Percentiles rank a stretch among this genome's conserved stretches.
phyloP scores from a whole-genome alignment of 495 filamentous ascomycete genomes.

The Lophium mytilinum region DNA sequence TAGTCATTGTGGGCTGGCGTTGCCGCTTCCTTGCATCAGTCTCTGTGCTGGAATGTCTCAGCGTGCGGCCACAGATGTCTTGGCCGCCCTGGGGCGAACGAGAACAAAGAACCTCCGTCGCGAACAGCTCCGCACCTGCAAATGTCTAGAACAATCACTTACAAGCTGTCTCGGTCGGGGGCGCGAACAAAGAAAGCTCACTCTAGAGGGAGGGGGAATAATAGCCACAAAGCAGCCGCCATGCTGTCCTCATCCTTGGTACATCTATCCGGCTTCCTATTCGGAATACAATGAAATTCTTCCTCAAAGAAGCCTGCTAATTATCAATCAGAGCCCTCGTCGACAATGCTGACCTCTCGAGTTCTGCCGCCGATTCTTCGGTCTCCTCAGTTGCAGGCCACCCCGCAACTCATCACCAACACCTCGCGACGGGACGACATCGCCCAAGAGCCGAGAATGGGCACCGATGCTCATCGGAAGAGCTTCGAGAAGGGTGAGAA shows the following conservation, averaged over 20 bases:
- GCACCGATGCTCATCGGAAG: background rate
- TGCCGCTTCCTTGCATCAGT: constrained; percentile 23
- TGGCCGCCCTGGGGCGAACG: constrained; percentile 12
- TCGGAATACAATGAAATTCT: constrained; percentile 21
- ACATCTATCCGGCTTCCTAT: constrained; percentile 6
- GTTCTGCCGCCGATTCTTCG: constrained; percentile 17
- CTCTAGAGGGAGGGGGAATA: constrained; percentile 4
- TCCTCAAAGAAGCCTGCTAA: constrained; percentile 17
- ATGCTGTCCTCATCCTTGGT: constrained; percentile 1
- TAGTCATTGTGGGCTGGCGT: constrained; percentile 4
- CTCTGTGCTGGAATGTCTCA: constrained; percentile 23
- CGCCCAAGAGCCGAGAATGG: constrained; percentile 7
- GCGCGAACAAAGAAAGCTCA: constrained; percentile 6
- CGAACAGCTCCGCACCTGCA: constrained; percentile 11
- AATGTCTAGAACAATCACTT: constrained; percentile 21
- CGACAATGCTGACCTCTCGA: constrained; percentile 23
- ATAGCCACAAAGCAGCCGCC: constrained; percentile 21
- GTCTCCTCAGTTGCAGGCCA: background rate
- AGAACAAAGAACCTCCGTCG: constrained; percentile 22
- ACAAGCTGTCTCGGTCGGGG: constrained; percentile 9
- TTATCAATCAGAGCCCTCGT: background rate
- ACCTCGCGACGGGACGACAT: constrained; percentile 13
- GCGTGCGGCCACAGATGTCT: constrained; percentile 5
- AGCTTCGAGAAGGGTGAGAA: constrained; percentile 5
- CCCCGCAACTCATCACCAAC: constrained; percentile 13